Evolutionary conservation across 441 rosid genomes (phyloP).

Genomic region (Adansonia grandidieri): DNA sequence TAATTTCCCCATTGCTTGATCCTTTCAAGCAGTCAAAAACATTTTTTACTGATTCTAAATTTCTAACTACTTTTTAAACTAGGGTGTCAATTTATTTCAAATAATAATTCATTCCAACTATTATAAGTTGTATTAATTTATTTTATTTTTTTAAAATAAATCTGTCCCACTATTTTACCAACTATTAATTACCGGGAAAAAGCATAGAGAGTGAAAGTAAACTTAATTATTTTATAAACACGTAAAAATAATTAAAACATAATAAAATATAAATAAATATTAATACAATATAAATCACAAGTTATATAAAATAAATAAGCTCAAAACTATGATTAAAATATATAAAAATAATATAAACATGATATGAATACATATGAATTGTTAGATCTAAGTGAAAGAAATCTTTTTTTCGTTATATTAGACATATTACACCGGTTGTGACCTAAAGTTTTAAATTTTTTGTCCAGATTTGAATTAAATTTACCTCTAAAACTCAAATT

Average conservation of each 20-base stretch:
- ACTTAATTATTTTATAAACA: too few relatives aligned
- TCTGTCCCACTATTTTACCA: constrained; percentile 29
- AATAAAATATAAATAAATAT: not conserved
- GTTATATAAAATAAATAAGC: not conserved
- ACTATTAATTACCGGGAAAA: constrained; percentile 17
- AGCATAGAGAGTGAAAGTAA: constrained; percentile 4
- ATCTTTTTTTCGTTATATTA: too few relatives aligned
- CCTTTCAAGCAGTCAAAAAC: constrained; percentile 24
- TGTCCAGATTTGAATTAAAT: too few relatives aligned
- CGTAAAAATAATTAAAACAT: too few relatives aligned
- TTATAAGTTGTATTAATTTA: not conserved
- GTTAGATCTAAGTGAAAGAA: too few relatives aligned
- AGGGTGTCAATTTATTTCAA: constrained; percentile 7
- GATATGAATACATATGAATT: too few relatives aligned
- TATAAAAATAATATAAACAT: not conserved
- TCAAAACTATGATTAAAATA: not conserved
- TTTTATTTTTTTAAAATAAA: not conserved
- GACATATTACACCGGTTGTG: too few relatives aligned
- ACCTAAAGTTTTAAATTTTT: too few relatives aligned
- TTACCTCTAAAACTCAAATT: too few relatives aligned
- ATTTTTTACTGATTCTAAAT: constrained; percentile 39
- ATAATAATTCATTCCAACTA: constrained; percentile 1
- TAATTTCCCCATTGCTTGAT: constrained; percentile 30
- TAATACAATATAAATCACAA: too few relatives aligned
- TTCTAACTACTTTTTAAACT: constrained; percentile 10